Evolutionary conservation across 208 protist genomes (phyloP).

Genomic region (Porcisia hertigi): DNA sequence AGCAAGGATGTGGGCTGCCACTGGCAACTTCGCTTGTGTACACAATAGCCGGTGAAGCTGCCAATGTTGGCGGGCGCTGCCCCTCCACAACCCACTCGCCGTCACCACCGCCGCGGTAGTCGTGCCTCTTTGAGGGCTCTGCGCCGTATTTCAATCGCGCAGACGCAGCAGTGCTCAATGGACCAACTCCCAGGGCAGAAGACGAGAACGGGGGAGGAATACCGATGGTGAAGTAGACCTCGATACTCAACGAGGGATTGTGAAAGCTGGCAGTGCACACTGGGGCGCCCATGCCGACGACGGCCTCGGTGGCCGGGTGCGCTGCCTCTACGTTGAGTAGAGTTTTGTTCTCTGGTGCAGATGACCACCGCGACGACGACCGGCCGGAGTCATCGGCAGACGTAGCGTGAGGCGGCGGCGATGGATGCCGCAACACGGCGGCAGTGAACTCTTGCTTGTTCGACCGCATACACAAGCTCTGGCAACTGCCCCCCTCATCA

Average conservation of each 20-base stretch:
- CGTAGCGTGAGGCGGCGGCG: background rate
- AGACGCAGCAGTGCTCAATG: background rate
- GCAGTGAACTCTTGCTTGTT: background rate
- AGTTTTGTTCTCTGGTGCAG: background rate
- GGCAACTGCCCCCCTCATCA: background rate
- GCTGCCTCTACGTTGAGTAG: background rate
- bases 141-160: background rate
- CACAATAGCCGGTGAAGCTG: background rate
- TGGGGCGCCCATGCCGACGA: background rate
- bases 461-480: background rate
- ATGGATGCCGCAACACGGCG: background rate
- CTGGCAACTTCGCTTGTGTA: constrained; percentile 29
- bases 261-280: constrained; percentile 10
- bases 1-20: constrained; percentile 27
- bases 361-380: background rate
- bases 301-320: background rate
- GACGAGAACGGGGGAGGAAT: background rate
- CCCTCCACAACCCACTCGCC: background rate
- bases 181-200: background rate
- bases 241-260: constrained; percentile 16
- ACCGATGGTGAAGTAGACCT: constrained; percentile 10
- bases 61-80: background rate
- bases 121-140: background rate
- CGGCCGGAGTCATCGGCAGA: background rate
- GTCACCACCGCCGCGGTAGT: background rate